Base-by-base conservation (phyloP, 2,329 filamentous ascomycete genomes). In the Pseudocercospora musae region DNA sequence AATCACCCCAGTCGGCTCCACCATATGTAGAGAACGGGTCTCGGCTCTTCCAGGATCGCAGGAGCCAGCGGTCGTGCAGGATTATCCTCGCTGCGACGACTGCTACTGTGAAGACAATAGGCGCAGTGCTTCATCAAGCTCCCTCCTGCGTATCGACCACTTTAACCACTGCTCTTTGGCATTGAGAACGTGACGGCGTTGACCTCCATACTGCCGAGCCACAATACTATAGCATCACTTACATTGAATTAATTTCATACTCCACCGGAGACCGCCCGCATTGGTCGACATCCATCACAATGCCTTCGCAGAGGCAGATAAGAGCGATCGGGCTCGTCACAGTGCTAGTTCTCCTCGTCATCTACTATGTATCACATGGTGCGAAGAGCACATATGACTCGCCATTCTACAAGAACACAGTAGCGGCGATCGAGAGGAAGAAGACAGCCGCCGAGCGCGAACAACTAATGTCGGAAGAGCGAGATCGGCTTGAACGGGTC, bases 311-410 rank as follows among this genome's bases (percentile, higher is more conserved):
- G 70, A 87, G 91, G 67, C 87, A 91, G 70, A 73, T 91, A 70
- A 87, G 88, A 73, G 79, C 89, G 69, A 79, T 92, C 60, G 79
- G 85, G 66, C 80, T 93, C 71, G 80, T 88, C 60, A 81, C 87
- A 60, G 69, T 92, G 68, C 81, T 87, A 67, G 80, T 85, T 62
- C 77, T 94, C 63, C 78, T 94, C 68, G 82, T 88, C 50, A 79
- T 89, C 59, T 80, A 96, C 69, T 92, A 94, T 80, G 88, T 91
- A 74, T 89, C 88, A 20, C 84, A 83, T n/a, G 82, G 82, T 54
- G 78, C 84, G 57, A 81, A 83, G 61, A 79, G 83, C 55, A 80
- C 81, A 33, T 75, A 78, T 64, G 79, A 79, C 53, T 81, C 77
- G 48, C 81, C 83, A 69, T 87, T 86, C 77, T 86, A 87, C 75